Conservation (phyloP, 805 yeast genomes). For the Kuraishia cidri region DNA sequence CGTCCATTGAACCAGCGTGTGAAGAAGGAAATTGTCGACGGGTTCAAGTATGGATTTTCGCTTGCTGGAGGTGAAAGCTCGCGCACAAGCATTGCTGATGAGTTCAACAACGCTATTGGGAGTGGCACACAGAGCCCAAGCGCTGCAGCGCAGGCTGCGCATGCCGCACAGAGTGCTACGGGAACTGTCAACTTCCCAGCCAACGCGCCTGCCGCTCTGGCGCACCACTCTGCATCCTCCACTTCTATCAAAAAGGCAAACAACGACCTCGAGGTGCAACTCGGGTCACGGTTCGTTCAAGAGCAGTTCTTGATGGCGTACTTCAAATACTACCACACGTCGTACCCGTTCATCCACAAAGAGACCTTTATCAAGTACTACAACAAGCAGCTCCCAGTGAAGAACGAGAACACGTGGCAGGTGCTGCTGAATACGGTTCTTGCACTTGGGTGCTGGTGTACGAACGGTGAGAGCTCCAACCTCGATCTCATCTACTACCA, state of each 20-base stretch:
- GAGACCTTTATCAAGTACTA: conserved; percentile 42
- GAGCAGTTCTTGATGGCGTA: conserved; percentile 26
- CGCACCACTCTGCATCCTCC: no score
- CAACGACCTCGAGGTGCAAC: conserved; percentile 7
- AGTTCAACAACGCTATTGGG: not conserved
- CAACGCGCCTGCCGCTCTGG: no score
- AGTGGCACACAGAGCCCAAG: no score
- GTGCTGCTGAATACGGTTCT: conserved; percentile 41
- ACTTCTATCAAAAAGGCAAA: no score
- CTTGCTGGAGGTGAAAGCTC: not conserved
- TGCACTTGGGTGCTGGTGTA: conserved; percentile 66
- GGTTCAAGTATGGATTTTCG: not conserved
- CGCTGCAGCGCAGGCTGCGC: no score
- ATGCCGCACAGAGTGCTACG: no score
- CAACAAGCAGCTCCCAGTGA: conserved; percentile 2
- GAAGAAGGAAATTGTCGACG: not conserved
- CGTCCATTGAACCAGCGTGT: no score
- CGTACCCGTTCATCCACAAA: conserved; percentile 52
- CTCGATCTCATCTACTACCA: conserved; percentile 45
- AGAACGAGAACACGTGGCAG: conserved; percentile 37
- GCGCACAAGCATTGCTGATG: not conserved
- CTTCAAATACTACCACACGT: conserved; percentile 50
- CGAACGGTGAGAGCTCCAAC: conserved; percentile 39
- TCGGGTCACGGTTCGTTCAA: conserved; percentile 12
- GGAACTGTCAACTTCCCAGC: no score